A percentile compares a stretch with the other conserved stretches of the same genome.
phyloP scores from a whole-genome alignment of 2,329 filamentous ascomycete species.

The Fusarium tupiense region DNA sequence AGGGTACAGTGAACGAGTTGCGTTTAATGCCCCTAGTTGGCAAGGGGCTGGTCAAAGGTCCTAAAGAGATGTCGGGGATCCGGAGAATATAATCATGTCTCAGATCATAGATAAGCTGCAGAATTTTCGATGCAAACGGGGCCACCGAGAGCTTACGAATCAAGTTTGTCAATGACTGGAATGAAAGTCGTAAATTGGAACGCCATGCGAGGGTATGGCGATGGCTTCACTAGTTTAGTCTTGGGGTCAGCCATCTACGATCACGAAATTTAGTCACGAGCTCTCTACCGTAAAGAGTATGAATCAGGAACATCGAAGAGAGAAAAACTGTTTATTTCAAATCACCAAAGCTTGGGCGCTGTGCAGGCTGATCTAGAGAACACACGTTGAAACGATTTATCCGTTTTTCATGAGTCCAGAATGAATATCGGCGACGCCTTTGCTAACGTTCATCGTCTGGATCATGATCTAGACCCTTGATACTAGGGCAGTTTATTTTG shows the following conservation, averaged over 20 bases:
- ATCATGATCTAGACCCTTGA: slow-evolving; percentile 12
- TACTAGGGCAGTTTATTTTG: background rate
- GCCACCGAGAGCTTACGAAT: background rate
- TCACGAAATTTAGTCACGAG: background rate
- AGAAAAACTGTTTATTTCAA: slow-evolving; percentile 20
- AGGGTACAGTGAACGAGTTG: background rate
- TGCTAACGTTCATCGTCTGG: slow-evolving; percentile 1
- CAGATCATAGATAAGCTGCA: slow-evolving; percentile 6
- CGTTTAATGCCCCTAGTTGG: background rate
- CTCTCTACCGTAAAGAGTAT: background rate
- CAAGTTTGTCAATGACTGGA: slow-evolving; percentile 15
- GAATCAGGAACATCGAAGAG: background rate
- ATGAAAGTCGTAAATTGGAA: slow-evolving; percentile 12
- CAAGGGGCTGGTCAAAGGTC: background rate
- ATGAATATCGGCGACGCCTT: slow-evolving; percentile 16
- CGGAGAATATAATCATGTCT: slow-evolving; percentile 11
- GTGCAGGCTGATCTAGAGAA: background rate
- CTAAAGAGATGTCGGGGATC: background rate
- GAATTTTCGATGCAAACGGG: slow-evolving; percentile 11
- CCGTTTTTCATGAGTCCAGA: slow-evolving; percentile 16
- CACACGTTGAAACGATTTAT: background rate
- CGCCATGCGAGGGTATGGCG: slow-evolving; percentile 10
- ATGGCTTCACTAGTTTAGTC: slow-evolving; percentile 27
- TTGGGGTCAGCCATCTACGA: background rate
- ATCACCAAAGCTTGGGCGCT: slow-evolving; percentile 12